Base-by-base conservation (phyloP, 2,329 filamentous ascomycete genomes). In the Penicillium sp. region DNA sequence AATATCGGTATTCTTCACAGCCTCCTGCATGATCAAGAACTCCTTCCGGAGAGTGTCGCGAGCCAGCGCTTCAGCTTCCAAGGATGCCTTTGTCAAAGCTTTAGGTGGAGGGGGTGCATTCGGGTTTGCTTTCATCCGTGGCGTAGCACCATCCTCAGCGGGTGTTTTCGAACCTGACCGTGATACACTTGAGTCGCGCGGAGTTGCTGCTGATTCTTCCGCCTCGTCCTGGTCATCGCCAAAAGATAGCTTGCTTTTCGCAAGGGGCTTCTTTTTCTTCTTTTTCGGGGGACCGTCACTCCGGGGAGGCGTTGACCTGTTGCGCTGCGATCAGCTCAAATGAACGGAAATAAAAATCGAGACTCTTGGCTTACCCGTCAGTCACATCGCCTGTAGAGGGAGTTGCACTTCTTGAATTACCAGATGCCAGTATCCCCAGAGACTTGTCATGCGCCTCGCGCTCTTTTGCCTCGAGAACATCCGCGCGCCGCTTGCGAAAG, bases 401-500 rank as follows among this genome's bases (percentile, higher is more conserved):
- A 38, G 82, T 84, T 40, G 73, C 77, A 32, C 77, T 75, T 52
- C 82, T 78, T 50, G 80, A 81, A 51, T 69, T 75, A 60, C 73
- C 70, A 18, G 74, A 64, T 38, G 72, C 67, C 56, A 76, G 65
- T 57, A 75, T 70, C 2, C 75, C 74, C 12, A 82, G 68, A 27
- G 82, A 78, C 39, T 79, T 81, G 62, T 90, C 88, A 67, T 86
- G 85, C 13, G 85, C 87, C 67, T 94, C 90, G 66, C 89, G 85
- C 68, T 94, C 90, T 68, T 94, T 93, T 69, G 90, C 87, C 72
- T 97, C 93, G 46, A 96, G 79, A n/a, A 92, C 90, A 74, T 97
- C 91, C 64, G 91, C 92, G 73, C 93, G 90, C 56, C 94, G 87
- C 77, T 99, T 97, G 74, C 93, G 91, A 73, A 96, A 97, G 71